Conservation (phyloP, 129 eudicot genomes). For the Ambrosia artemisiifolia region DNA sequence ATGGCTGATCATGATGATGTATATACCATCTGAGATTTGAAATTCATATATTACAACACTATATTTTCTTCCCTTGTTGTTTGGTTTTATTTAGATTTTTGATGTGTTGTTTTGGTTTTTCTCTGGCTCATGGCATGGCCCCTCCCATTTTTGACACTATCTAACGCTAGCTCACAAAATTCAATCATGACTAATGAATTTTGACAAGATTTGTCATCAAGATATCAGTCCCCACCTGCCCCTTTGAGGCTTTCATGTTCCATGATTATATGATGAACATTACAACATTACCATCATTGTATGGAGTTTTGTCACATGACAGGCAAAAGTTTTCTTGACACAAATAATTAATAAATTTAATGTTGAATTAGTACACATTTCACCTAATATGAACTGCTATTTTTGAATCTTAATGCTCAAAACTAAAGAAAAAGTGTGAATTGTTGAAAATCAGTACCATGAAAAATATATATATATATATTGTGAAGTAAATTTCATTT, state of each 20-base stretch:
- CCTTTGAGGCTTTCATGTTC: slow-evolving; percentile 16
- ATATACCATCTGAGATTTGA: slow-evolving; percentile 37
- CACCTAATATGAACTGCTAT: background rate
- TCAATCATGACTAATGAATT: slow-evolving; percentile 33
- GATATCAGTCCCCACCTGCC: slow-evolving; percentile 37
- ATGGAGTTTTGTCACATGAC: slow-evolving; percentile 4
- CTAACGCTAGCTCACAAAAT: slow-evolving; percentile 21
- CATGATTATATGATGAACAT: slow-evolving; percentile 25
- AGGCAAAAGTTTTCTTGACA: slow-evolving; percentile 7
- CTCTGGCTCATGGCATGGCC: slow-evolving; percentile 4
- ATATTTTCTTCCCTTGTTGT: background rate
- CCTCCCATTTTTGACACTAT: slow-evolving; percentile 21
- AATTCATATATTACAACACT: slow-evolving; percentile 25
- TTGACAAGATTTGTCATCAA: slow-evolving; percentile 40
- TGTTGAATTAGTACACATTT: background rate
- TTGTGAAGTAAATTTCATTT: background rate
- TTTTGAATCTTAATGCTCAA: background rate
- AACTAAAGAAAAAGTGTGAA: background rate
- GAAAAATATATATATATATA: background rate
- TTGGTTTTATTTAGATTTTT: slow-evolving; percentile 15
- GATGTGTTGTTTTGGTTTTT: background rate
- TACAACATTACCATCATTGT: slow-evolving; percentile 20
- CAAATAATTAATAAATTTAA: background rate
- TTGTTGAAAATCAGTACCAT: background rate
- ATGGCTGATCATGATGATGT: slow-evolving; percentile 45